These are phyloP conservation scores for Bipolaris oryzae DNA, from an alignment of 2,329 filamentous ascomycete species.

Conservation along the genomic window DNA sequence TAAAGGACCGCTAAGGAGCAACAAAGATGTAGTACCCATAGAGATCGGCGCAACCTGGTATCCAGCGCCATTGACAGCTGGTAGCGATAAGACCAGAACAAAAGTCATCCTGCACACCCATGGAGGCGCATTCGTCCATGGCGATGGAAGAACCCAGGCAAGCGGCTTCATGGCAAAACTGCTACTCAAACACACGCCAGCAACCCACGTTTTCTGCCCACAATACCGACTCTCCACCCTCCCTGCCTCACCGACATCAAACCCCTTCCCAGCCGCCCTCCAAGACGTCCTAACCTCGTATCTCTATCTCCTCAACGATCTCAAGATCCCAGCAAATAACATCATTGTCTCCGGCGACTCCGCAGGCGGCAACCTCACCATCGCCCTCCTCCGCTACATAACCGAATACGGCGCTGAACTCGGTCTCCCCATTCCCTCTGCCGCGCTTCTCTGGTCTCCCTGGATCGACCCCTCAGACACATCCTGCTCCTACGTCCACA, in stretches of 20 bases:
- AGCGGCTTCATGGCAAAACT: conserved; percentile 39
- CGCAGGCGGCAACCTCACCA: conserved; percentile 56
- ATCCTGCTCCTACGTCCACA: conserved; percentile 28
- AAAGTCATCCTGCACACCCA: conserved; percentile 56
- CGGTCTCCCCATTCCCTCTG: conserved; percentile 44
- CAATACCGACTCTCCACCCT: conserved; percentile 58
- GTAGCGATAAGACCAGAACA: conserved; percentile 21
- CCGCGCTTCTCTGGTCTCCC: conserved; percentile 53
- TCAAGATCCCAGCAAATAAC: conserved; percentile 48
- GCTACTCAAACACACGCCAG: conserved; percentile 46
- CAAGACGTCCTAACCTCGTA: conserved; percentile 58
- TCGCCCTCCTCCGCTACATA: conserved; percentile 57
- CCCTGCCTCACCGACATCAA: conserved; percentile 40
- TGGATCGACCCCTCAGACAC: conserved; percentile 50
- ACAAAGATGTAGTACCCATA: conserved; percentile 44
- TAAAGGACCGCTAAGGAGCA: conserved; percentile 39
- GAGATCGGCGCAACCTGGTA: conserved; percentile 54
- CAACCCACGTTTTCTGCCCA: conserved; percentile 51
- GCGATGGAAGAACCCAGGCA: conserved; percentile 45
- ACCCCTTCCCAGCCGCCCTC: conserved; percentile 58
- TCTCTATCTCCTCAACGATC: conserved; percentile 52
- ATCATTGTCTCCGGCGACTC: conserved; percentile 58
- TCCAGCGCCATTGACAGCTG: conserved; percentile 32
- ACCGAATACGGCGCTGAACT: conserved; percentile 47
- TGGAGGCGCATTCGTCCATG: conserved; percentile 55